phyloP scores from a whole-genome alignment of 2,329 filamentous ascomycete genomes.

The Neonectria magnoliae region DNA sequence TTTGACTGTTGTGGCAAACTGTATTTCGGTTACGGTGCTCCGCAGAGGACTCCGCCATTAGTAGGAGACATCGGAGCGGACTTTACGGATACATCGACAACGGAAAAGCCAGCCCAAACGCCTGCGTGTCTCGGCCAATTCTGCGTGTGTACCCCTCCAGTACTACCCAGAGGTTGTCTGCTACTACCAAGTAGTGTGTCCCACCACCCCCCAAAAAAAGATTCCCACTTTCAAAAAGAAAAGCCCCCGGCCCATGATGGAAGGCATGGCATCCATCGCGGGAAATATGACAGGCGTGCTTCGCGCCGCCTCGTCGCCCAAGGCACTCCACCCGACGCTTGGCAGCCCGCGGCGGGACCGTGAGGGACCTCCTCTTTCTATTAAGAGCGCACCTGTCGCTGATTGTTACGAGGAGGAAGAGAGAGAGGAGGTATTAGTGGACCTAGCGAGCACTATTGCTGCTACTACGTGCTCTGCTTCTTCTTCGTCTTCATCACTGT shows the following conservation, averaged over 20 bases:
- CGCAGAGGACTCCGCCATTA: constrained; percentile 39
- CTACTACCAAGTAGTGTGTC: not conserved
- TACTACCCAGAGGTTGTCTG: too few species aligned
- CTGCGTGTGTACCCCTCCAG: too few species aligned
- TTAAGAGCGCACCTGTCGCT: constrained; percentile 32
- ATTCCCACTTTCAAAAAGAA: constrained; percentile 16
- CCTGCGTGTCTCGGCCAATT: not conserved
- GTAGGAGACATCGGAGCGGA: constrained; percentile 33
- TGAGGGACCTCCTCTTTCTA: constrained; percentile 28
- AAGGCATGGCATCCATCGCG: constrained; percentile 9
- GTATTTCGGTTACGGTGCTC: constrained; percentile 36
- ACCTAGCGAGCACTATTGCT: not conserved
- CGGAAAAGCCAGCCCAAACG: not conserved
- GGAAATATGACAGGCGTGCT: constrained; percentile 42
- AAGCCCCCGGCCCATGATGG: constrained; percentile 5
- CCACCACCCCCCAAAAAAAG: not conserved
- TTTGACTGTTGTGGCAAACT: constrained; percentile 4
- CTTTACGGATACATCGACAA: constrained; percentile 24
- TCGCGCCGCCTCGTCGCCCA: constrained; percentile 54
- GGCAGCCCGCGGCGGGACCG: constrained; percentile 46
- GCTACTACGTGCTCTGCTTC: not conserved
- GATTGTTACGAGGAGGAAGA: constrained; percentile 10
- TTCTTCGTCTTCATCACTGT: not conserved
- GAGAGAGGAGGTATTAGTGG: not conserved
- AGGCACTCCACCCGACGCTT: constrained; percentile 62